Conservation (phyloP, 306 rosid genomes). For the Cucurbita argyrosperma region DNA sequence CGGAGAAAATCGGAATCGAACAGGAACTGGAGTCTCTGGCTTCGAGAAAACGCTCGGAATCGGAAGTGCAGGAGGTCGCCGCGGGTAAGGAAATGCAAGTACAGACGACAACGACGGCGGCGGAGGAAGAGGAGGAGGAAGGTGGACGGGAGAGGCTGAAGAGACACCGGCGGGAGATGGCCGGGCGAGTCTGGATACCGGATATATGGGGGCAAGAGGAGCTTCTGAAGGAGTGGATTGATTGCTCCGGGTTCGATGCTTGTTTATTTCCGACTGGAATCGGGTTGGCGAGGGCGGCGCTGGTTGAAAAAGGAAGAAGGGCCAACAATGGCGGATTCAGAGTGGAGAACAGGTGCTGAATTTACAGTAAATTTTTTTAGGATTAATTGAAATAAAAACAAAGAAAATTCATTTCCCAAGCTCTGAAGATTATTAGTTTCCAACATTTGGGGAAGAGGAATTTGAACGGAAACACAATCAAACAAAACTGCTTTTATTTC, state of each 20-base stretch:
- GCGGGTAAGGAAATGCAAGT: background rate
- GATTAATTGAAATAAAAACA: background rate
- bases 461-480: background rate
- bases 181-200: constrained; percentile 76
- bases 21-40: background rate
- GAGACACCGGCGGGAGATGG: constrained; percentile 54
- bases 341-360: constrained; percentile 40
- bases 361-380: background rate
- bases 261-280: constrained; percentile 43
- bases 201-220: constrained; percentile 94
- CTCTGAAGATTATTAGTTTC: background rate
- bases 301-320: constrained; percentile 47
- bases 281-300: constrained; percentile 47
- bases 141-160: constrained; percentile 65
- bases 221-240: constrained; percentile 70
- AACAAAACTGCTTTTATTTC: background rate
- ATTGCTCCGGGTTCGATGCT: constrained; percentile 63
- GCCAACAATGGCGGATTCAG: constrained; percentile 24
- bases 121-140: constrained; percentile 17
- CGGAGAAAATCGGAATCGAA: background rate
- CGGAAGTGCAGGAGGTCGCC: background rate
- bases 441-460: background rate
- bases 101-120: background rate
- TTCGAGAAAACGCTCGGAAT: background rate
- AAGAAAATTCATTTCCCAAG: background rate